A percentile compares a stretch with the other conserved stretches of the same genome.
Evolutionary conservation across 2,329 filamentous ascomycete genomes (phyloP).

Genomic region (Claviceps humidiphila): DNA sequence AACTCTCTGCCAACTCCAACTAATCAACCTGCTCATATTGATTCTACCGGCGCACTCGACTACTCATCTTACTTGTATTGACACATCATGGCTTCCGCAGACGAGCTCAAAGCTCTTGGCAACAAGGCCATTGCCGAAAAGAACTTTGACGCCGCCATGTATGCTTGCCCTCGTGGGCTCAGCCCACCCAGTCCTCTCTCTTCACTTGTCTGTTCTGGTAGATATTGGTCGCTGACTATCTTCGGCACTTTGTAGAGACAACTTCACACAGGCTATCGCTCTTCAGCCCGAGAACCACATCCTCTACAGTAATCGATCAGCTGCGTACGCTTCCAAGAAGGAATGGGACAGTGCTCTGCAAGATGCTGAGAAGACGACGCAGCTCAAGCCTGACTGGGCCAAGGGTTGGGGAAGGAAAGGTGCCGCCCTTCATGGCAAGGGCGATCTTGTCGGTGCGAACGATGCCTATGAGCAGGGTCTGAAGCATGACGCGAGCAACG

Average conservation of each 20-base stretch:
- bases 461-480: conserved; percentile 92
- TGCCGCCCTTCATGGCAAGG: conserved; percentile 74
- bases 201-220: not conserved
- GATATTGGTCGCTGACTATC: not conserved
- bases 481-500: conserved; percentile 82
- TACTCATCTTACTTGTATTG: conserved; percentile 4
- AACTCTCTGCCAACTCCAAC: not conserved
- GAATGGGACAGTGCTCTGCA: conserved; percentile 74
- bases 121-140: conserved; percentile 98
- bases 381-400: conserved; percentile 94
- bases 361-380: conserved; percentile 85
- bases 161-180: conserved; percentile 28
- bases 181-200: not conserved
- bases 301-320: conserved; percentile 94
- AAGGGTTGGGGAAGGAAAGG: conserved; percentile 95
- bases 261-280: conserved; percentile 87
- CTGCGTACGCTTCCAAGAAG: conserved; percentile 73
- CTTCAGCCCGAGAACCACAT: conserved; percentile 86
- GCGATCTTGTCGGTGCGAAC: conserved; percentile 70
- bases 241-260: conserved; percentile 46
- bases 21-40: not conserved
- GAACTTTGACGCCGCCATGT: conserved; percentile 94
- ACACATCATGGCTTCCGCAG: conserved; percentile 42
- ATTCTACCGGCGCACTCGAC: not conserved
- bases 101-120: conserved; percentile 88